phyloP scores from a whole-genome alignment of 805 yeast species.

The Yamadazyma laniorum region DNA sequence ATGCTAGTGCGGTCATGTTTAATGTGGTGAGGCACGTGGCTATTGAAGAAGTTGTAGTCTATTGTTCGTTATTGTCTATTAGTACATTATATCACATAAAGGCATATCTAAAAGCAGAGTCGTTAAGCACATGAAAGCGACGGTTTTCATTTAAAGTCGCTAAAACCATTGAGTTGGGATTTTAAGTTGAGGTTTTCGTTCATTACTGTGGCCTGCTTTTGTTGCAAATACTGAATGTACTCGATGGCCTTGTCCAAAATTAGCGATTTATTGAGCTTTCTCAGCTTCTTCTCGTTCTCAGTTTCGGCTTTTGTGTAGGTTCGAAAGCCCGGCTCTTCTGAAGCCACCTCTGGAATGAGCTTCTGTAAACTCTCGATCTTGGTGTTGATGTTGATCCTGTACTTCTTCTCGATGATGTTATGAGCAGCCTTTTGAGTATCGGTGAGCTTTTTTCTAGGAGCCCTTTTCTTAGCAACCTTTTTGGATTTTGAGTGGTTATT shows the following conservation, averaged over 20 bases:
- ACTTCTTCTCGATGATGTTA: slow-evolving; percentile 68
- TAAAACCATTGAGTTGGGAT: slow-evolving; percentile 4
- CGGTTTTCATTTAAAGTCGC: background rate
- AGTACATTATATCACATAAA: background rate
- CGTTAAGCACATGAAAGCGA: no score
- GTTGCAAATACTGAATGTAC: slow-evolving; percentile 54
- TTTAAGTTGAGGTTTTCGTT: slow-evolving; percentile 10
- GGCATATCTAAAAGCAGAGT: background rate
- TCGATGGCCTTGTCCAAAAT: slow-evolving; percentile 67
- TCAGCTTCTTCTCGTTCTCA: slow-evolving; percentile 1
- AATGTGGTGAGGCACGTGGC: no score
- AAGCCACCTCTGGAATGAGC: slow-evolving; percentile 65
- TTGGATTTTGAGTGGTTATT: background rate
- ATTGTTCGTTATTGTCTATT: no score
- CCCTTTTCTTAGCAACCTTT: slow-evolving; percentile 33
- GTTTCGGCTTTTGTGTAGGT: slow-evolving; percentile 18
- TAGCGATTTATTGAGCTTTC: slow-evolving; percentile 59
- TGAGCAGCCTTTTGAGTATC: slow-evolving; percentile 67
- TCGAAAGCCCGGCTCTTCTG: slow-evolving; percentile 62
- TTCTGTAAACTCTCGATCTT: slow-evolving; percentile 67
- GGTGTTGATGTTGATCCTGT: slow-evolving; percentile 68
- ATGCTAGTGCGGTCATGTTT: no score
- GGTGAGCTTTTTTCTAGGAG: slow-evolving; percentile 55
- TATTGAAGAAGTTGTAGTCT: no score
- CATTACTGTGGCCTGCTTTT: slow-evolving; percentile 34